Conservation (phyloP, 164 flowering plant species). For the Akebia trifoliata region DNA sequence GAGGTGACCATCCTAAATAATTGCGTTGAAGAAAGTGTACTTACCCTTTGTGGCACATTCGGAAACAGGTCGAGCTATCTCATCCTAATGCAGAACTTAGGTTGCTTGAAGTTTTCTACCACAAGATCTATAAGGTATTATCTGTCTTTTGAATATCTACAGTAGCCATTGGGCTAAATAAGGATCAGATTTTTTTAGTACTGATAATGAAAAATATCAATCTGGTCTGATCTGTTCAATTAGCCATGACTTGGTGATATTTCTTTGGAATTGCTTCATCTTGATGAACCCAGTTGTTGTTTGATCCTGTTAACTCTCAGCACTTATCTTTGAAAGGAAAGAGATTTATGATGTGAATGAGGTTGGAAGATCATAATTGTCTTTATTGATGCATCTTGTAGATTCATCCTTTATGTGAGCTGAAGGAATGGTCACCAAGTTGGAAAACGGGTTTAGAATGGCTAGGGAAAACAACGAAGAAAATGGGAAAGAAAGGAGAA, state of each 20-base stretch:
- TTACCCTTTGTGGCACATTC: background rate
- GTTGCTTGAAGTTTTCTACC: constrained; percentile 61
- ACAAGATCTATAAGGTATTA: constrained; percentile 63
- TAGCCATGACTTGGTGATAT: background rate
- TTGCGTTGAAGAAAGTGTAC: background rate
- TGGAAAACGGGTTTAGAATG: too few relatives aligned
- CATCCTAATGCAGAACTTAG: constrained; percentile 57
- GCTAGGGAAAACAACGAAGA: too few relatives aligned
- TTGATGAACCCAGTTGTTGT: background rate
- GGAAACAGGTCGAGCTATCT: constrained; percentile 53
- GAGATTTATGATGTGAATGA: background rate
- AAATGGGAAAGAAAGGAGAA: too few relatives aligned
- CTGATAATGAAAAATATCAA: background rate
- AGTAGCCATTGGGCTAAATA: background rate
- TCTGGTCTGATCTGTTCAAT: background rate
- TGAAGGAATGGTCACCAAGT: too few relatives aligned
- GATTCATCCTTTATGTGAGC: background rate
- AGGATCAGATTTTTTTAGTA: background rate
- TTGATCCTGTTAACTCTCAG: background rate
- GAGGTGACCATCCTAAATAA: too few relatives aligned
- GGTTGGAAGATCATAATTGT: background rate
- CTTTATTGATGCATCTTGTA: background rate
- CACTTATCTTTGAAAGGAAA: background rate
- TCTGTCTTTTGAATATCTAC: background rate
- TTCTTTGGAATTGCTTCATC: background rate